Percentiles rank a stretch among this genome's conserved stretches.
These are phyloP conservation scores for Peziza echinospora DNA, from an alignment of 495 filamentous ascomycete genomes.

Conservation along the genomic window DNA sequence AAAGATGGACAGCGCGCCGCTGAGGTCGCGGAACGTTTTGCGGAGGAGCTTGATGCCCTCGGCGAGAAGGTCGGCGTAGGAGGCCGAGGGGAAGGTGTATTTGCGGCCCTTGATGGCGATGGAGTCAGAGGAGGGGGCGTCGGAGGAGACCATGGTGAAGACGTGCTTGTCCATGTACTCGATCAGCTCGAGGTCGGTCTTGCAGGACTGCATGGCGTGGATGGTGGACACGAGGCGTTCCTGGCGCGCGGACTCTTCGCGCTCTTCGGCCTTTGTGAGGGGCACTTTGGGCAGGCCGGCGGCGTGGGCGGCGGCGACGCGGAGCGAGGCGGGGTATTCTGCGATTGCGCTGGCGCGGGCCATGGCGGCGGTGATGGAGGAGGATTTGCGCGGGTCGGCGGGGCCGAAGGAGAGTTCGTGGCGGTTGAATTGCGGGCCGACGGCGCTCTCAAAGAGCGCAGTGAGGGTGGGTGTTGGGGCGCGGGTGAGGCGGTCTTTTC, in stretches of 20 bases:
- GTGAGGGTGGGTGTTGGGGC: slow-evolving; percentile 8
- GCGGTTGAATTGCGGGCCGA: slow-evolving; percentile 10
- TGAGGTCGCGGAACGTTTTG: slow-evolving; percentile 10
- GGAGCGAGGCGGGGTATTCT: slow-evolving; percentile 6
- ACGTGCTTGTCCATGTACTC: slow-evolving; percentile 9
- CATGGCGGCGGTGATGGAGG: slow-evolving; percentile 2
- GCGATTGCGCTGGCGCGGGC: slow-evolving; percentile 7
- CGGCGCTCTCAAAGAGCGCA: slow-evolving; percentile 14
- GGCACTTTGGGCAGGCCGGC: slow-evolving; percentile 4
- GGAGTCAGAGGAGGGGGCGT: background rate
- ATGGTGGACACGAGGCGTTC: background rate
- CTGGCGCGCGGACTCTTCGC: background rate
- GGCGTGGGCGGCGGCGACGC: slow-evolving; percentile 9
- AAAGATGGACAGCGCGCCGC: slow-evolving; percentile 11
- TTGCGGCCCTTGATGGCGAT: background rate
- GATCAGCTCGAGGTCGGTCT: slow-evolving; percentile 8
- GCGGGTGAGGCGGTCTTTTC: background rate
- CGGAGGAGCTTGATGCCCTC: slow-evolving; percentile 11
- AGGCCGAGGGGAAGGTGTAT: slow-evolving; percentile 1
- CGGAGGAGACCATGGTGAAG: slow-evolving; percentile 4
- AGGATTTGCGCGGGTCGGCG: background rate
- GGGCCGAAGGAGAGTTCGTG: slow-evolving; percentile 9
- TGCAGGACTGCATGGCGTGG: slow-evolving; percentile 3
- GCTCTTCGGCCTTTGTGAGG: background rate
- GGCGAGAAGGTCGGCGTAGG: slow-evolving; percentile 12